Conservation (phyloP, 257 asterid species). For the Ilex asprella region DNA sequence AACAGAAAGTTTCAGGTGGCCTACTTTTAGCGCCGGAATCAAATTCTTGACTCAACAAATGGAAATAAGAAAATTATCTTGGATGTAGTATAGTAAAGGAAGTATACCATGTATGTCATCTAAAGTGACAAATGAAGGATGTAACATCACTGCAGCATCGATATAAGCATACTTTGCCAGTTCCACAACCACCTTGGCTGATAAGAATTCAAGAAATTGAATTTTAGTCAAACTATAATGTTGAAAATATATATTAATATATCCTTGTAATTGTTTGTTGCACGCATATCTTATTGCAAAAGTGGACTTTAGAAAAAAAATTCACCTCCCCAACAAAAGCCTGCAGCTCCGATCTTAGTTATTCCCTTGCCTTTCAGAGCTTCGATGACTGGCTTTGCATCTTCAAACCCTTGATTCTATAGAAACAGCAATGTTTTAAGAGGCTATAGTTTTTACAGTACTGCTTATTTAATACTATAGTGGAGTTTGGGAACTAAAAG, state of each 20-base stretch:
- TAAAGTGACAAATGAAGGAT: slow-evolving; percentile 45
- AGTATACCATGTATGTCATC: slow-evolving; percentile 53
- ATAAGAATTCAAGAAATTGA: background rate
- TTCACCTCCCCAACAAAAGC: slow-evolving; percentile 73
- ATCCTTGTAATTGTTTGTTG: background rate
- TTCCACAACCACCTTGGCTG: slow-evolving; percentile 69
- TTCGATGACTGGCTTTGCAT: slow-evolving; percentile 52
- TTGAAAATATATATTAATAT: background rate
- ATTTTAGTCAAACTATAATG: background rate
- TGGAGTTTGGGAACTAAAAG: background rate
- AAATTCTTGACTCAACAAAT: too few relatives aligned
- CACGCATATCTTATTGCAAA: background rate
- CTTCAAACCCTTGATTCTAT: slow-evolving; percentile 52
- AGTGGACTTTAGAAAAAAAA: background rate
- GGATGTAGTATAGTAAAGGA: background rate
- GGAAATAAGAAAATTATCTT: too few relatives aligned
- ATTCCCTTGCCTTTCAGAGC: slow-evolving; percentile 51
- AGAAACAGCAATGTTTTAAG: background rate
- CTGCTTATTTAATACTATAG: background rate
- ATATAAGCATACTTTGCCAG: slow-evolving; percentile 41
- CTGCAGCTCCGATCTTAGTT: slow-evolving; percentile 55
- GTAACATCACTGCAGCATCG: slow-evolving; percentile 53
- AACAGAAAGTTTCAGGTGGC: too few relatives aligned
- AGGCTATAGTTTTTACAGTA: background rate
- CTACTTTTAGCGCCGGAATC: too few relatives aligned